Percentiles rank a stretch among this genome's conserved stretches.
phyloP scores from a whole-genome alignment of 2,329 filamentous ascomycete species.

The Graphilbum sp. region DNA sequence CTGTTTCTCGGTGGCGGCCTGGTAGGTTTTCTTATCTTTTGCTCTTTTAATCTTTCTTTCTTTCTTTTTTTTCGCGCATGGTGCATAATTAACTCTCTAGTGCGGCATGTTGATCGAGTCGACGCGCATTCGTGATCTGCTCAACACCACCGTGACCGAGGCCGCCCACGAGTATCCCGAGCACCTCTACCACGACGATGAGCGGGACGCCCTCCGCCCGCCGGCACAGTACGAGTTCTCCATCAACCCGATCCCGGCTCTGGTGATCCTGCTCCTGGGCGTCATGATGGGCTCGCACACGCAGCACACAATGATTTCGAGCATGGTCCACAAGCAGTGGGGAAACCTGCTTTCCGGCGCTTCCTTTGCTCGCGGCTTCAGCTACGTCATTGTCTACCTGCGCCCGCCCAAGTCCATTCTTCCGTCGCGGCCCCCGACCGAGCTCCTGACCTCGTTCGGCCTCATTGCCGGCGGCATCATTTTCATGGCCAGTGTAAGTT shows the following conservation, averaged over 20 bases:
- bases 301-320: constrained; percentile 66
- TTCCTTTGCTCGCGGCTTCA: constrained; percentile 59
- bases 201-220: constrained; percentile 31
- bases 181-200: constrained; percentile 23
- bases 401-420: constrained; percentile 65
- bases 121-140: constrained; percentile 45
- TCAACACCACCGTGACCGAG: constrained; percentile 36
- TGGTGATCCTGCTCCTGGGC: constrained; percentile 75
- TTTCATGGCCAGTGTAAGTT: constrained; percentile 76
- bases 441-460: constrained; percentile 76
- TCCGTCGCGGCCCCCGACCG: constrained; percentile 74
- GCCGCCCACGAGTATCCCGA: constrained; percentile 16
- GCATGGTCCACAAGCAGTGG: constrained; percentile 92
- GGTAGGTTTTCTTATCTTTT: constrained; percentile 30
- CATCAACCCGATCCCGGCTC: constrained; percentile 73
- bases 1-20: constrained; percentile 88
- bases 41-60: too few relatives aligned
- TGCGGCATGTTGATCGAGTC: constrained; percentile 80
- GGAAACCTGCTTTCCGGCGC: constrained; percentile 70
- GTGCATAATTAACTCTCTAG: constrained; percentile 17
- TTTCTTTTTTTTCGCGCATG: neutral
- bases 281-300: constrained; percentile 94
- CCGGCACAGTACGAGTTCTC: constrained; percentile 59
- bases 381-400: constrained; percentile 67
- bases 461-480: constrained; percentile 75